Evolutionary conservation across 2,329 filamentous ascomycete genomes (phyloP), one percentile per base, ranked within the genome.

Genomic region (Juglanconis sp.): DNA sequence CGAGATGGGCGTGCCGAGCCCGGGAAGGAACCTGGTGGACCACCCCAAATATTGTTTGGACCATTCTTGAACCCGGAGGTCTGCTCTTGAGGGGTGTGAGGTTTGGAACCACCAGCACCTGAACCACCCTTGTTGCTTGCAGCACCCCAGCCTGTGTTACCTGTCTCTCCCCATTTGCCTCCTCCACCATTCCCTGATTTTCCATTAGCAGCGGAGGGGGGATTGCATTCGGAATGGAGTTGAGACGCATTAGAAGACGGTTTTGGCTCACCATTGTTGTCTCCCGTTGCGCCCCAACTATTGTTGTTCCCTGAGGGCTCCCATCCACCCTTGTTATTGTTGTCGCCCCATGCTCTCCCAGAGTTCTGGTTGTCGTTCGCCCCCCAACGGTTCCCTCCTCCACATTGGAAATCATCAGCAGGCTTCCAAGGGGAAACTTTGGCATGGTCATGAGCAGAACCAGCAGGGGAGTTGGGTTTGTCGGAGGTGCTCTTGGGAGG

Each of bases 11-110:
- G 47, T 24, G 30, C 31, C 31, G 55, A 55, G 4, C 24, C 13
- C 15, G 52, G 52, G 24, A 32, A 48, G n/a, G 60, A 52, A 7
- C 48, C 56, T 46, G 56, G 38, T 42, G 56, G 56, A 10, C 52
- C 56, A 32, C 51, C 40, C 60, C 53, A 58, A 24, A n/a, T 31
- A 10, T 53, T 24, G 31, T 40, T 46, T 11, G 10, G 6, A 13
- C 34, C 44, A n/a, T 34, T 34, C 11, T 32, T 13, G 24, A 24
- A 50, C 31, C 15, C 5, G 32, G 13, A 35, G 5, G 30, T 9
- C 4, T 36, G 24, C 54, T 11, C 31, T 4, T 53, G 35, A 30
- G 59, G 54, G 15, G 54, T 54, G 11, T 58, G n/a, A 40, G 32
- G 44, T 11, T 50, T 48, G 40, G n/a, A 17, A 6, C 36, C 5